These are phyloP conservation scores for Fraxinus platypoda DNA, from an alignment of 305 asterid genomes.

Conservation along the genomic window DNA sequence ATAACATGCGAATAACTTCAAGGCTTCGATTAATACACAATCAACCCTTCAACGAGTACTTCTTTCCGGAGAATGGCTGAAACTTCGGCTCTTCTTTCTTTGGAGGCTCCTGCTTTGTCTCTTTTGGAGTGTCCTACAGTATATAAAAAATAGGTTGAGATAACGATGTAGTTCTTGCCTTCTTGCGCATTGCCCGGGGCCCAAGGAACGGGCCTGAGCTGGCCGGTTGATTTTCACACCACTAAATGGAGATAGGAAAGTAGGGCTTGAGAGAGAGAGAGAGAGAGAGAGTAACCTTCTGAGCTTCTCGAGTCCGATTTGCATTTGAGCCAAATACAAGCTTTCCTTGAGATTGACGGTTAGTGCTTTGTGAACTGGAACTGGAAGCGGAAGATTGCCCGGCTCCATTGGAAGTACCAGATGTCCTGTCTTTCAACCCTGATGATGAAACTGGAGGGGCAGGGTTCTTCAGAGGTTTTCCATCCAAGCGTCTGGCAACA, in stretches of 20 bases:
- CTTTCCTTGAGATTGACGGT: conserved; percentile 82
- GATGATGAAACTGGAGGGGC: conserved; percentile 55
- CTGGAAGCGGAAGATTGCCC: conserved; percentile 52
- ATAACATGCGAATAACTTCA: neutral
- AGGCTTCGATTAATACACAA: neutral
- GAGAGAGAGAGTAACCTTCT: conserved; percentile 42
- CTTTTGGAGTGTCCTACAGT: conserved; percentile 63
- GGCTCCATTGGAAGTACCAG: conserved; percentile 36
- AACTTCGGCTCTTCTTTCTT: conserved; percentile 58
- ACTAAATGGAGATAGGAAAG: neutral
- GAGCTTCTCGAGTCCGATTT: conserved; percentile 45
- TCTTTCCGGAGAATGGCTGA: neutral
- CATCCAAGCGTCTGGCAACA: conserved; percentile 80
- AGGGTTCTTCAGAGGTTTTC: conserved; percentile 60
- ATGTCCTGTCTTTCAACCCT: conserved; percentile 46
- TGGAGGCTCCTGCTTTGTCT: conserved; percentile 54
- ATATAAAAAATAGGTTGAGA: neutral
- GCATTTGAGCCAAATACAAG: conserved; percentile 84
- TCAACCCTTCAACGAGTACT: conserved; percentile 1
- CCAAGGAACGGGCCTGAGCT: neutral
- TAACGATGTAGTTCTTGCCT: neutral
- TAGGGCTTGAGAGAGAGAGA: neutral
- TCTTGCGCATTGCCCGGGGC: neutral
- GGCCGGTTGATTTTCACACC: neutral
- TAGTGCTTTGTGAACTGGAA: conserved; percentile 59